Evolutionary conservation across 306 rosid genomes (phyloP).

Genomic region (Ormosia emarginata): DNA sequence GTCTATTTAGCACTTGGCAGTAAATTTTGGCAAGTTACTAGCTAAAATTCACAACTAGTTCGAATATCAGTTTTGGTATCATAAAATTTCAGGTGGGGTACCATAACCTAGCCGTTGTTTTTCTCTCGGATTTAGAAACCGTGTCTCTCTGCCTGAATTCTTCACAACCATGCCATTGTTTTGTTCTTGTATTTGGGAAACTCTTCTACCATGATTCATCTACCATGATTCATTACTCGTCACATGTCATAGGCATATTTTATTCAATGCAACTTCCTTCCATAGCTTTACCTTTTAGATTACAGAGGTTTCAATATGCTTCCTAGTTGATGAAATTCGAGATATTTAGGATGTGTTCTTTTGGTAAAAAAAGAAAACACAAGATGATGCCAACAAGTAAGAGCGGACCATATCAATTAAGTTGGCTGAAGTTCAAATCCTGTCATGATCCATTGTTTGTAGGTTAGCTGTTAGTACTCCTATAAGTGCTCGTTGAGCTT

Average conservation of each 20-base stretch:
- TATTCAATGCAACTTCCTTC: no score
- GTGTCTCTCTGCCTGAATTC: constrained; percentile 5
- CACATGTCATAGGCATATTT: not conserved
- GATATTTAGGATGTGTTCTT: no score
- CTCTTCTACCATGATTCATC: constrained; percentile 3
- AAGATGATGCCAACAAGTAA: no score
- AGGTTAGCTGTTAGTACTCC: no score
- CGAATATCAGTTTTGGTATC: not conserved
- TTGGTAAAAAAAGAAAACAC: no score
- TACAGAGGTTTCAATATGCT: not conserved
- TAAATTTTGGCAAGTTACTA: not conserved
- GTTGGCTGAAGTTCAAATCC: no score
- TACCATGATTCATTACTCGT: constrained; percentile 4
- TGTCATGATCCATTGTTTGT: no score
- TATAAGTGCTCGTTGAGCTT: no score
- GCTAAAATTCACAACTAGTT: constrained; percentile 20
- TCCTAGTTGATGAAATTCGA: not conserved
- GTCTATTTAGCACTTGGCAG: not conserved
- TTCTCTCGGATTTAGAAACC: not conserved
- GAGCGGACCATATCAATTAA: no score
- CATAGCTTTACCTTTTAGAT: no score
- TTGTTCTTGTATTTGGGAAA: not conserved
- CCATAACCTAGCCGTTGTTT: constrained; percentile 9
- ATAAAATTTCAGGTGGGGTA: constrained; percentile 23
- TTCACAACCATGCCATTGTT: constrained; percentile 16